Evolutionary conservation across 2,329 filamentous ascomycete species (phyloP).

Genomic region (Phyllosticta capitalensis): DNA sequence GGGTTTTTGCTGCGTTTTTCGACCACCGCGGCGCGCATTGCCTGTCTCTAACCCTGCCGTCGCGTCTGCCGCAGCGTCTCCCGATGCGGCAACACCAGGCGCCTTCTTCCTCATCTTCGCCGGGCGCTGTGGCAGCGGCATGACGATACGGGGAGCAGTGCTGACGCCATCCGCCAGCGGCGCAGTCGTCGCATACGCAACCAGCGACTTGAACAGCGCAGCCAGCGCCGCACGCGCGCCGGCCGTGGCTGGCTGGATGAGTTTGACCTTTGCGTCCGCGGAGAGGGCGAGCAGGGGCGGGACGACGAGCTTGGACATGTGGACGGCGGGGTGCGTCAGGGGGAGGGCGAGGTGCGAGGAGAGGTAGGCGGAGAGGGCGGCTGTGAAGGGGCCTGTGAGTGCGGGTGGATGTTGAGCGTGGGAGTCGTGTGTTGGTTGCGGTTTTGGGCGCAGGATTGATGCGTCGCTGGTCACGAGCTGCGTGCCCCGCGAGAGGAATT

Average conservation of each 20-base stretch:
- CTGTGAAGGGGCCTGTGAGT: slow-evolving; percentile 27
- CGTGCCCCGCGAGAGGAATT: slow-evolving; percentile 24
- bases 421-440: slow-evolving; percentile 14
- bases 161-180: not conserved
- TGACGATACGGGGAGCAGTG: not conserved
- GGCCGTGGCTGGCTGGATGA: slow-evolving; percentile 20
- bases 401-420: slow-evolving; percentile 4
- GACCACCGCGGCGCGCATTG: not conserved
- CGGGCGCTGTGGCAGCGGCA: not conserved
- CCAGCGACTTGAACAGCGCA: not conserved
- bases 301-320: slow-evolving; percentile 35
- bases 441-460: slow-evolving; percentile 15
- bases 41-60: not conserved
- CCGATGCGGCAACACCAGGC: not conserved
- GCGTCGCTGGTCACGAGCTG: slow-evolving; percentile 12
- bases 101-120: not conserved
- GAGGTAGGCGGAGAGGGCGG: slow-evolving; percentile 31
- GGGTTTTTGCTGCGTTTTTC: not conserved
- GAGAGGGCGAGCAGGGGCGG: slow-evolving; percentile 20
- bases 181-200: not conserved
- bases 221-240: not conserved
- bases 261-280: slow-evolving; percentile 32
- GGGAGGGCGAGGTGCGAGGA: slow-evolving; percentile 33
- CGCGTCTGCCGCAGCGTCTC: not conserved
- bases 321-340: slow-evolving; percentile 29